Percentiles rank a stretch among this genome's conserved stretches.
These are phyloP conservation scores for Oxytropis ochrocephala DNA, from an alignment of 306 rosid genomes.

Conservation along the genomic window DNA sequence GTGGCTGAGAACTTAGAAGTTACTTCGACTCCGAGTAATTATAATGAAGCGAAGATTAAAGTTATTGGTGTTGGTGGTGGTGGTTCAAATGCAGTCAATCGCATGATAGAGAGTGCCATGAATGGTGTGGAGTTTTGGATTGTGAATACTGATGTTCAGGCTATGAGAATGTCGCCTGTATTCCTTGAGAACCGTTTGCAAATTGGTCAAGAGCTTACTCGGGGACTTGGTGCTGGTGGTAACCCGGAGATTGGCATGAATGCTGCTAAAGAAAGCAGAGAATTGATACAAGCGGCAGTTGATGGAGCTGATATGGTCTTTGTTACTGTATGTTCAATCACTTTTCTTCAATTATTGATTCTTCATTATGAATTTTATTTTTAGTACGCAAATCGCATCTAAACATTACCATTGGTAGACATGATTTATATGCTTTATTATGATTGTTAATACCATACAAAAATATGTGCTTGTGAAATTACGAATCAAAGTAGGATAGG, in stretches of 20 bases:
- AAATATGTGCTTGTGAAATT: not conserved
- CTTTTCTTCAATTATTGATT: slow-evolving; percentile 23
- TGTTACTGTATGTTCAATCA: slow-evolving; percentile 71
- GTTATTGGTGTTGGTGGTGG: slow-evolving; percentile 98
- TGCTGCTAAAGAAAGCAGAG: slow-evolving; percentile 94
- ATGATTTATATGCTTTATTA: slow-evolving; percentile 8
- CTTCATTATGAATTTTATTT: slow-evolving; percentile 13
- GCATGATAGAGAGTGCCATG: slow-evolving; percentile 98
- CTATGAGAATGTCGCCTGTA: slow-evolving; percentile 96
- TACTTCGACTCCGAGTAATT: slow-evolving; percentile 34
- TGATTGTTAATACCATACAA: not conserved
- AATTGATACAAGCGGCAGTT: slow-evolving; percentile 80
- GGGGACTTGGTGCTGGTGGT: slow-evolving; percentile 99
- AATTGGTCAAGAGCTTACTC: slow-evolving; percentile 92
- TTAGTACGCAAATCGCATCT: not conserved
- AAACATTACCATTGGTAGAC: not conserved
- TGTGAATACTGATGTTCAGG: slow-evolving; percentile 89
- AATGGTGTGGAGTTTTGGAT: slow-evolving; percentile 97
- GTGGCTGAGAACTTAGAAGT: slow-evolving; percentile 52
- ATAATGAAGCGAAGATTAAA: slow-evolving; percentile 75
- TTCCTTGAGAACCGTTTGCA: slow-evolving; percentile 69
- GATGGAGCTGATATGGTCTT: slow-evolving; percentile 96
- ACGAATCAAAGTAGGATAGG: not conserved
- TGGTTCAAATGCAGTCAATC: slow-evolving; percentile 94
- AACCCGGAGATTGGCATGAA: slow-evolving; percentile 98